Evolutionary conservation across 306 rosid species (phyloP).

Genomic region (Cucumis melo): DNA sequence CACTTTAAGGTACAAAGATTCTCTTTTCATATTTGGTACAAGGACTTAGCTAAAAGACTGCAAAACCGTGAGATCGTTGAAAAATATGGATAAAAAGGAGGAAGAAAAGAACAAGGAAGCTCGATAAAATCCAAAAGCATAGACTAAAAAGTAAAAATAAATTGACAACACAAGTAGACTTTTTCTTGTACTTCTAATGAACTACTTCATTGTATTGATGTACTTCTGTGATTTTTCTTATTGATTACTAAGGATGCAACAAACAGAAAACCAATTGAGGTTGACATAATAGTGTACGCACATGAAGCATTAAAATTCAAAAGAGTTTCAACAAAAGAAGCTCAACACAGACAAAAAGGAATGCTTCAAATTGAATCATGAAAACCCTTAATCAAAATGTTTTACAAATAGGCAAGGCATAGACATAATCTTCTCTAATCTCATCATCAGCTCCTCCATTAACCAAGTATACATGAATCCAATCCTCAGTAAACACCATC

Average conservation of each 20-base stretch:
- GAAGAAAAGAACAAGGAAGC: background rate
- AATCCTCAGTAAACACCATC: background rate
- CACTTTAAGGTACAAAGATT: background rate
- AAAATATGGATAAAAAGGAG: background rate
- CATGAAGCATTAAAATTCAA: background rate
- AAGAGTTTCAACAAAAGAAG: background rate
- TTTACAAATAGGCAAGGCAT: background rate
- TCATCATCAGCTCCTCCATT: background rate
- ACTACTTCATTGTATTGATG: background rate
- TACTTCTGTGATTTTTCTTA: background rate
- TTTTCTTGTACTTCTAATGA: background rate
- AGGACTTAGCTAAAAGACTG: background rate
- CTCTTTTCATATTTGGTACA: background rate
- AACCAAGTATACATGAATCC: background rate
- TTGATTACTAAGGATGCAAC: background rate
- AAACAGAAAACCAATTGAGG: background rate
- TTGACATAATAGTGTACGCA: background rate
- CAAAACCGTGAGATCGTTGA: background rate
- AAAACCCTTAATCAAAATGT: background rate
- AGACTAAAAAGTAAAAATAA: background rate
- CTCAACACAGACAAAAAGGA: background rate
- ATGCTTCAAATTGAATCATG: background rate
- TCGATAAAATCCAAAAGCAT: background rate
- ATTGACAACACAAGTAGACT: background rate
- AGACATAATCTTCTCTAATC: background rate